Evolutionary conservation across 306 rosid genomes (phyloP).

Genomic region (Acacia melanoxylon): DNA sequence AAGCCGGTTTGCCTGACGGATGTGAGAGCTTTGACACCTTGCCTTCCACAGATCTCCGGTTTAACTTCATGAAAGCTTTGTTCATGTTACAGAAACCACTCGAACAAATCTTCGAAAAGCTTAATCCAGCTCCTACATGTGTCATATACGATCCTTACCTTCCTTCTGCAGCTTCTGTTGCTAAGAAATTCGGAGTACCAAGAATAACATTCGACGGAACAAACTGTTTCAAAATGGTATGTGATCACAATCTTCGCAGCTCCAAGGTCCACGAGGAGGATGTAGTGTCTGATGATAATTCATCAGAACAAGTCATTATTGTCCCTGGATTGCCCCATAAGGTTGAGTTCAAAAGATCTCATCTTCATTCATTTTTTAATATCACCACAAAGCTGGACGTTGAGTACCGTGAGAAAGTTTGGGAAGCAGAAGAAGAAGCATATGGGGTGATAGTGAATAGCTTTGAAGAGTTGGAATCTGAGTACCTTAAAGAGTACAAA

Average conservation of each 20-base stretch:
- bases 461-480: slow-evolving; percentile 45
- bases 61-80: slow-evolving; percentile 48
- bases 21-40: slow-evolving; percentile 36
- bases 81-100: slow-evolving; percentile 36
- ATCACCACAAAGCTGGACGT: neutral
- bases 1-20: slow-evolving; percentile 13
- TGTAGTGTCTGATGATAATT: neutral
- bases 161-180: slow-evolving; percentile 39
- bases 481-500: slow-evolving; percentile 28
- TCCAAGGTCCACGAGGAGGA: slow-evolving; percentile 27
- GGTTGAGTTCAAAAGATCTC: slow-evolving; percentile 30
- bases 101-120: slow-evolving; percentile 26
- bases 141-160: slow-evolving; percentile 45
- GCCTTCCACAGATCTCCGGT: slow-evolving; percentile 11
- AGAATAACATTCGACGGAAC: slow-evolving; percentile 47
- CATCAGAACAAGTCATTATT: slow-evolving; percentile 3
- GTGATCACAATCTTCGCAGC: slow-evolving; percentile 8
- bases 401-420: neutral
- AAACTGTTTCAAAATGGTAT: slow-evolving; percentile 36
- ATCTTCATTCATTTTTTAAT: neutral
- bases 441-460: slow-evolving; percentile 49
- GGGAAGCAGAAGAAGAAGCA: slow-evolving; percentile 12
- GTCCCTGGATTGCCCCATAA: slow-evolving; percentile 33
- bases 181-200: slow-evolving; percentile 40
- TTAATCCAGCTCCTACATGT: slow-evolving; percentile 43